A percentile compares a stretch with the other conserved stretches of the same genome.
Conservation (phyloP, 176 grass and related monocot species). For the Oryza australiensis region DNA sequence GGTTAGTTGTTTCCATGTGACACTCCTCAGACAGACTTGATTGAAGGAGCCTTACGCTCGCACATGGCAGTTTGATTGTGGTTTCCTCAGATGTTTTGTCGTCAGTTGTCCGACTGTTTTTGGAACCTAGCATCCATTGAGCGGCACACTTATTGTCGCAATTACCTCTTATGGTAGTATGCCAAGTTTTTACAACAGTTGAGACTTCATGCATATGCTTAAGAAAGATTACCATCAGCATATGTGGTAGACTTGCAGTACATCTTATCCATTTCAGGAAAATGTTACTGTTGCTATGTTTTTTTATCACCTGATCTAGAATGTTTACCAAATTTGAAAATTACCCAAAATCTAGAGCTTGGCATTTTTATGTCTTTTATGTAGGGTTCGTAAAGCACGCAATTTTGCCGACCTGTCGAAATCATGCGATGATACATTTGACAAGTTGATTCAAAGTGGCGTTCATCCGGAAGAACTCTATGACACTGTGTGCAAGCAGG, state of each 20-base stretch:
- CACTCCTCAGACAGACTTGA: background rate
- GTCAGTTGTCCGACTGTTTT: background rate
- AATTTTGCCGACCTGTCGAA: conserved; percentile 54
- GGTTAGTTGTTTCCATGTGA: conserved; percentile 23
- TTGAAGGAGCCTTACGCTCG: background rate
- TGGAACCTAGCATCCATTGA: background rate
- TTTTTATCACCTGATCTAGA: background rate
- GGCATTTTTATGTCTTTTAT: background rate
- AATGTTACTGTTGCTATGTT: background rate
- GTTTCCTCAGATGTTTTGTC: background rate
- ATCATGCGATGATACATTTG: conserved; percentile 90
- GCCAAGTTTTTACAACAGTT: background rate
- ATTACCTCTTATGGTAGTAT: background rate
- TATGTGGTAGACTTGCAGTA: background rate
- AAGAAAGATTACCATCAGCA: background rate
- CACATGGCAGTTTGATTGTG: background rate
- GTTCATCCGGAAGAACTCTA: conserved; percentile 66
- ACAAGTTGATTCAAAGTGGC: conserved; percentile 80
- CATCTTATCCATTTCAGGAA: background rate
- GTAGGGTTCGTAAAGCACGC: conserved; percentile 66
- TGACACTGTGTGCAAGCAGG: conserved; percentile 88
- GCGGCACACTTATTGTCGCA: background rate
- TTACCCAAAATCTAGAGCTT: background rate
- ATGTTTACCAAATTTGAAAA: background rate
- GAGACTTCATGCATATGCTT: background rate